These are phyloP conservation scores for Fusarium subtropicale DNA, from an alignment of 2,329 filamentous ascomycete genomes.

Conservation along the genomic window DNA sequence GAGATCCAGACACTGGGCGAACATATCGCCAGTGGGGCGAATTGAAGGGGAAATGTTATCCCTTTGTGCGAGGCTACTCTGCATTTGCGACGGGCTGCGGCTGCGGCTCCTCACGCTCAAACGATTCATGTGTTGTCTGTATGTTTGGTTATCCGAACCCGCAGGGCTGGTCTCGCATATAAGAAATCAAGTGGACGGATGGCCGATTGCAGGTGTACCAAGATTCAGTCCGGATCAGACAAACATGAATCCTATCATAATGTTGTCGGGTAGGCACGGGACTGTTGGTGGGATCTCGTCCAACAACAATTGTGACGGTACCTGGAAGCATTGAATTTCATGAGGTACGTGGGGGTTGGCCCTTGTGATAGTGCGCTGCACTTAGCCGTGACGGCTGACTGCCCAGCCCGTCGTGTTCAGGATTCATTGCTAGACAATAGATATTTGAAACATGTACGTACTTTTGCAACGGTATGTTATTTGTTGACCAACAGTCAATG, in stretches of 20 bases:
- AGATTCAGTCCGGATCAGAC: slow-evolving; percentile 6
- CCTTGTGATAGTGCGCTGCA: neutral
- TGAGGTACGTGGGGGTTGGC: neutral
- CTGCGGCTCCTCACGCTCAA: slow-evolving; percentile 31
- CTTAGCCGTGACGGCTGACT: neutral
- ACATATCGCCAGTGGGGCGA: slow-evolving; percentile 17
- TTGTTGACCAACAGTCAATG: neutral
- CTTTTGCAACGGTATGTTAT: neutral
- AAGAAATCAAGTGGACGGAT: slow-evolving; percentile 16
- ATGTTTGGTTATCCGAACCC: slow-evolving; percentile 27
- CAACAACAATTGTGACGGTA: neutral
- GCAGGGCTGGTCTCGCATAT: slow-evolving; percentile 21
- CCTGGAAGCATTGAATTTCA: neutral
- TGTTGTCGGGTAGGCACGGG: neutral
- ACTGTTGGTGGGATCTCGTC: slow-evolving; percentile 11
- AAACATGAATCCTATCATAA: neutral
- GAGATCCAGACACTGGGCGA: slow-evolving; percentile 10
- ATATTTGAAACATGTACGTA: neutral
- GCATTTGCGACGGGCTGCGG: slow-evolving; percentile 29
- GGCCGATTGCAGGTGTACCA: slow-evolving; percentile 3
- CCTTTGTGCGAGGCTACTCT: slow-evolving; percentile 32
- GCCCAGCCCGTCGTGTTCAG: neutral
- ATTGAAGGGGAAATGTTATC: neutral
- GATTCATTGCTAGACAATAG: neutral
- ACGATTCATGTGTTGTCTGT: slow-evolving; percentile 30